Evolutionary conservation across 352 stramenopile species (phyloP).

Genomic region (Peronosclerospora sorghi): DNA sequence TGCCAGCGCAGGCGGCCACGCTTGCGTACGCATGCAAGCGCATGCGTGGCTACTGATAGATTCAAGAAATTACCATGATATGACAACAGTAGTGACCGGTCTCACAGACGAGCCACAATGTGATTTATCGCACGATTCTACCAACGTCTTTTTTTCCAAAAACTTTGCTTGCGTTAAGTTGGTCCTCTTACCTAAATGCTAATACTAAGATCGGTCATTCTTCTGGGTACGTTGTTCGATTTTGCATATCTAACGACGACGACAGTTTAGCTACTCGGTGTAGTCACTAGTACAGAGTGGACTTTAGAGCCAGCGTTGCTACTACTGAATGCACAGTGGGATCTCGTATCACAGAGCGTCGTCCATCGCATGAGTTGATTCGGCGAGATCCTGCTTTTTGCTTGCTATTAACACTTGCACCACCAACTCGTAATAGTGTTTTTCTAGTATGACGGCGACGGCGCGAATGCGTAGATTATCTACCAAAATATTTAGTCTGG

Average conservation of each 20-base stretch:
- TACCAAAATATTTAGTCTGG: too few relatives aligned
- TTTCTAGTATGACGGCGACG: not conserved
- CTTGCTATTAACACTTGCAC: not conserved
- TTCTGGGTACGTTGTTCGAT: not conserved
- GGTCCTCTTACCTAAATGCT: not conserved
- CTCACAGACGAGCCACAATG: conserved; percentile 6
- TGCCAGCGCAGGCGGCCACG: conserved; percentile 10
- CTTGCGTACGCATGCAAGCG: conserved; percentile 12
- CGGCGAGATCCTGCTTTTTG: not conserved
- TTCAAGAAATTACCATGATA: conserved; percentile 21
- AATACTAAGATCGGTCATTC: not conserved
- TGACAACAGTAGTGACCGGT: conserved; percentile 12
- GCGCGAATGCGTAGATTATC: too few relatives aligned
- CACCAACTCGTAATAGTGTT: not conserved
- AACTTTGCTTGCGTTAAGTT: not conserved
- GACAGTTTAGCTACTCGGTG: conserved; percentile 5
- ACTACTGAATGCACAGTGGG: conserved; percentile 24
- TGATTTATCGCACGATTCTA: conserved; percentile 19
- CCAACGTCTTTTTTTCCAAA: not conserved
- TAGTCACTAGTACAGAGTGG: conserved; percentile 12
- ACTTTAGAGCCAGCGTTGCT: conserved; percentile 10
- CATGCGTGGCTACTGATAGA: conserved; percentile 9
- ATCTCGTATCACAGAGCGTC: conserved; percentile 15
- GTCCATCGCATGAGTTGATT: conserved; percentile 10
- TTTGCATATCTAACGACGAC: not conserved